Conservation (phyloP, 2,329 filamentous ascomycete genomes). For the Sarocladium brachiariae region DNA sequence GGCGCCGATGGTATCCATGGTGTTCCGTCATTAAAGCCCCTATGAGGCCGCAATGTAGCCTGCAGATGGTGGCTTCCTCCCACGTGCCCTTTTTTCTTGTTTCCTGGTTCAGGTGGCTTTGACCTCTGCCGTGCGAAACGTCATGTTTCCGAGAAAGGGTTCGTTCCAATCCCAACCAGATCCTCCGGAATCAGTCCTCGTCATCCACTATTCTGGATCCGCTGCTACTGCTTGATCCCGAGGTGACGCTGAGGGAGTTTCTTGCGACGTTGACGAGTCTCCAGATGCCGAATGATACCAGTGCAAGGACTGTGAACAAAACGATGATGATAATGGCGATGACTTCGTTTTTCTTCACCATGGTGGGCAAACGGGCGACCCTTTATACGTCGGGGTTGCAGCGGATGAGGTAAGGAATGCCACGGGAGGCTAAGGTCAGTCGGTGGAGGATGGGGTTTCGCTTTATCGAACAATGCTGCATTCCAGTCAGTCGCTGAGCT, state of each 20-base stretch:
- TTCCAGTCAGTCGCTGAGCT: background rate
- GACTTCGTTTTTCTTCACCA: slow-evolving; percentile 58
- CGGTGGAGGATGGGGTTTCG: background rate
- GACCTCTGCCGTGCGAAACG: background rate
- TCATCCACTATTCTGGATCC: slow-evolving; percentile 4
- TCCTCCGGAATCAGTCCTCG: background rate
- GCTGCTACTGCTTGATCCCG: slow-evolving; percentile 21
- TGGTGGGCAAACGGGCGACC: slow-evolving; percentile 28
- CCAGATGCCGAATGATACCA: slow-evolving; percentile 58
- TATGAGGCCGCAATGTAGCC: too few relatives aligned
- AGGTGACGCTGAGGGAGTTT: slow-evolving; percentile 33
- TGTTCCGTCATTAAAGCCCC: background rate
- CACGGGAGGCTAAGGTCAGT: background rate
- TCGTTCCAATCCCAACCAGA: too few relatives aligned
- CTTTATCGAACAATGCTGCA: background rate
- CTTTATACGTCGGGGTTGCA: background rate
- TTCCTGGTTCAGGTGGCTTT: background rate
- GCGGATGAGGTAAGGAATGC: background rate
- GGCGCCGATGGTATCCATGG: background rate
- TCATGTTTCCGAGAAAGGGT: too few relatives aligned
- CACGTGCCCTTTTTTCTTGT: too few relatives aligned
- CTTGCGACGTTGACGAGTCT: slow-evolving; percentile 49
- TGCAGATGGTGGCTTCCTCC: too few relatives aligned
- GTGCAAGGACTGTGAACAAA: slow-evolving; percentile 55
- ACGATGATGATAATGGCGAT: slow-evolving; percentile 64